Conservation (phyloP, 2,329 filamentous ascomycete species). For the Calonectria ilicicola region DNA sequence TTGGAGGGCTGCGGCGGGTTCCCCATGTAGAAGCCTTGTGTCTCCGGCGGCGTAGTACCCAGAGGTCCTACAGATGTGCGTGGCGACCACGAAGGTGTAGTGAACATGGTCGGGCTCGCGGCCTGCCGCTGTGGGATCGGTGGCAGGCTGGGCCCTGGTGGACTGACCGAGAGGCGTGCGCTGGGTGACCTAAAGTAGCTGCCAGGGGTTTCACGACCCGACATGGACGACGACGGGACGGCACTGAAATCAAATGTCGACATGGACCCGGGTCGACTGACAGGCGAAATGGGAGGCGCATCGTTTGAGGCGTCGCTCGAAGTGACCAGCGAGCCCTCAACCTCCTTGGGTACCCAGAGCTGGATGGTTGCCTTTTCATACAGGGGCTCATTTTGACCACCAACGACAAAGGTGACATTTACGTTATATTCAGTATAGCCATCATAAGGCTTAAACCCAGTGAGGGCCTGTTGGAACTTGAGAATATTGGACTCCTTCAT, state of each 20-base stretch:
- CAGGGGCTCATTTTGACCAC: conserved; percentile 36
- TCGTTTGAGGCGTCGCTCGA: conserved; percentile 39
- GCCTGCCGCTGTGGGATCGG: conserved; percentile 36
- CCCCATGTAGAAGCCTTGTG: conserved; percentile 22
- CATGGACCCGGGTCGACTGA: conserved; percentile 32
- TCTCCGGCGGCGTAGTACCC: conserved; percentile 27
- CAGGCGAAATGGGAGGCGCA: conserved; percentile 2
- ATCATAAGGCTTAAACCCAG: conserved; percentile 47
- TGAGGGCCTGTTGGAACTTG: conserved; percentile 49
- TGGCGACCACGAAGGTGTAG: conserved; percentile 30
- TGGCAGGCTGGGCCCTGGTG: conserved; percentile 28
- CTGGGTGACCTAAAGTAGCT: conserved; percentile 5
- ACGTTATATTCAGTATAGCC: conserved; percentile 43
- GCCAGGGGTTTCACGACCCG: conserved; percentile 14
- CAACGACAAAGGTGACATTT: conserved; percentile 45
- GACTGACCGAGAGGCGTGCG: conserved; percentile 14
- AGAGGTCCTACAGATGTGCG: conserved; percentile 31
- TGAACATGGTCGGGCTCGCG: conserved; percentile 16
- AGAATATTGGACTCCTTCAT: conserved; percentile 40
- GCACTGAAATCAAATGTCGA: conserved; percentile 17
- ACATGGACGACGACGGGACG: conserved; percentile 3
- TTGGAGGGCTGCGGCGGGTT: conserved; percentile 22
- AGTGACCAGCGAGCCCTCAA: conserved; percentile 43
- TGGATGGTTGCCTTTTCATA: conserved; percentile 46
- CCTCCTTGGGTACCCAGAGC: conserved; percentile 47